A percentile compares a stretch with the other conserved stretches of the same genome.
Evolutionary conservation across 202 grass and related monocot genomes (phyloP).

Genomic region (Hordeum pubiflorum): DNA sequence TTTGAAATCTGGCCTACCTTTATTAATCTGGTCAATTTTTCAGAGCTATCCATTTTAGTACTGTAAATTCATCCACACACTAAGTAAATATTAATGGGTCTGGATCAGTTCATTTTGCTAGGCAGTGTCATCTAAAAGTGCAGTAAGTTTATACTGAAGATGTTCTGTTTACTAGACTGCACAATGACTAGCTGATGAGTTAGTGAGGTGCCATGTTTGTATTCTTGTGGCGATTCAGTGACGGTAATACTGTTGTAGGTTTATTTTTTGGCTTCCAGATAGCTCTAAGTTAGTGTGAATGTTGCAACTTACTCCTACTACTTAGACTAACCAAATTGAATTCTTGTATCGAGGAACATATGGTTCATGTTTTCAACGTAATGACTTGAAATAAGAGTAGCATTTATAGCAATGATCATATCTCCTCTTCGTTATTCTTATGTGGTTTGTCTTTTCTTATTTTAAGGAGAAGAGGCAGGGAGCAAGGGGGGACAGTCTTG

Average conservation of each 20-base stretch:
- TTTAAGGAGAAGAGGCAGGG: slow-evolving; percentile 82
- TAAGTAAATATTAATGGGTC: no score
- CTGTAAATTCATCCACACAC: no score
- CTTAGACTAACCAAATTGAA: not conserved
- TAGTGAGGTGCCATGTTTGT: slow-evolving; percentile 1
- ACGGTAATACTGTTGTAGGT: not conserved
- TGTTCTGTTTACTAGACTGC: not conserved
- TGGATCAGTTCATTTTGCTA: no score
- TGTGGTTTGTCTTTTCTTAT: slow-evolving; percentile 21
- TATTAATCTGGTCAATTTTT: no score
- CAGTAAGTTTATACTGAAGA: not conserved
- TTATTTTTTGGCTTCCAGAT: not conserved
- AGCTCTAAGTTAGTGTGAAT: not conserved
- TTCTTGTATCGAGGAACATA: not conserved
- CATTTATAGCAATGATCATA: not conserved
- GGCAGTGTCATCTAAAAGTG: not conserved
- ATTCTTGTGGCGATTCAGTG: not conserved
- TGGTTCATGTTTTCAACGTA: slow-evolving; percentile 18
- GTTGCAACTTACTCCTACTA: slow-evolving; percentile 1
- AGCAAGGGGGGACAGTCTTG: slow-evolving; percentile 69
- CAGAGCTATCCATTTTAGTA: no score
- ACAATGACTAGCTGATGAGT: not conserved
- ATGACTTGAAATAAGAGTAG: not conserved
- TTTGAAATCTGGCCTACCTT: not conserved
- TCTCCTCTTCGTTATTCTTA: slow-evolving; percentile 25